These are phyloP conservation scores for Tremella yokohamensis DNA, from an alignment of 768 basidiomycete species.

Conservation along the genomic window DNA sequence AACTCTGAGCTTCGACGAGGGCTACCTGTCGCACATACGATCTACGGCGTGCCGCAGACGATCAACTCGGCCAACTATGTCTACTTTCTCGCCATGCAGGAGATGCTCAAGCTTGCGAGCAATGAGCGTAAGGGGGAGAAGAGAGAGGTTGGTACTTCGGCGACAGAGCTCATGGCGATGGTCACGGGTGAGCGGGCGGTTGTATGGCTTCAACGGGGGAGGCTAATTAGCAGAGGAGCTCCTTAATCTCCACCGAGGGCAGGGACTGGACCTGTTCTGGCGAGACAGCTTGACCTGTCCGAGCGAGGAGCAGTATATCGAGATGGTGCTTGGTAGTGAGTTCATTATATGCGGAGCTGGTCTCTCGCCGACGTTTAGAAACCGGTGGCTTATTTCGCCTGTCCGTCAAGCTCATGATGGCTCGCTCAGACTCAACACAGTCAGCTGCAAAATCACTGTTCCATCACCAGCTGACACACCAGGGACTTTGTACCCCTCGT, in stretches of 20 bases:
- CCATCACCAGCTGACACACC: not conserved
- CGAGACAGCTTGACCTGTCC: slow-evolving; percentile 86
- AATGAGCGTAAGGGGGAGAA: slow-evolving; percentile 32
- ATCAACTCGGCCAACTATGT: slow-evolving; percentile 97
- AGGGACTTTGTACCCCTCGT: slow-evolving; percentile 90
- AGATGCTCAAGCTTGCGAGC: slow-evolving; percentile 63
- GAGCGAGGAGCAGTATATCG: slow-evolving; percentile 87
- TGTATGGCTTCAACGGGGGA: slow-evolving; percentile 39
- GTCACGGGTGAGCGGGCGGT: slow-evolving; percentile 62
- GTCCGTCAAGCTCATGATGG: slow-evolving; percentile 96
- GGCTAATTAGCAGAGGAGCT: slow-evolving; percentile 58
- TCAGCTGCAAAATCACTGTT: slow-evolving; percentile 31
- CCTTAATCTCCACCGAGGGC: slow-evolving; percentile 85
- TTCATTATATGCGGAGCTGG: too few species aligned
- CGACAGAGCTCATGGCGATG: slow-evolving; percentile 60
- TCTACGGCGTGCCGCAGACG: slow-evolving; percentile 93
- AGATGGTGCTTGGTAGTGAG: slow-evolving; percentile 94
- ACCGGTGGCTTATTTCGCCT: slow-evolving; percentile 90
- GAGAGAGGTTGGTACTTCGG: too few species aligned
- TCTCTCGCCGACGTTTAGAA: slow-evolving; percentile 67
- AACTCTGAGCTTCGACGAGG: slow-evolving; percentile 82
- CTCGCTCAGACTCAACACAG: slow-evolving; percentile 53
- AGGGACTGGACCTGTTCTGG: slow-evolving; percentile 93
- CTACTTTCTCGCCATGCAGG: slow-evolving; percentile 88
- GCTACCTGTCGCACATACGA: slow-evolving; percentile 89